Conservation (phyloP, 2,329 filamentous ascomycete genomes). For the Leptosphaerulina australis region DNA sequence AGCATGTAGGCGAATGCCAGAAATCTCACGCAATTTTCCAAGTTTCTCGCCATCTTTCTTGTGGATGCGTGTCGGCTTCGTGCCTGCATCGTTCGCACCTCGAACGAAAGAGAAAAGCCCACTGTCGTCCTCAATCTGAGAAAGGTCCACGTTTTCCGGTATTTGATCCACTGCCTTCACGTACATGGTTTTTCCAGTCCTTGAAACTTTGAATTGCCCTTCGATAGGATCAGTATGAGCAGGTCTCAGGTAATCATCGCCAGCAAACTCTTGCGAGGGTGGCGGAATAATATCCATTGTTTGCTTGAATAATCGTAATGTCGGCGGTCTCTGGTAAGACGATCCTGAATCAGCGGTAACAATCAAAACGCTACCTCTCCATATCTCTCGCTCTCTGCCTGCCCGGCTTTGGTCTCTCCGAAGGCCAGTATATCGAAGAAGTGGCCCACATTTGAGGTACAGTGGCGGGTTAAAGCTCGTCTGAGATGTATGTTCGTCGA, state of each 20-base stretch:
- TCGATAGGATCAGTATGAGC: slow-evolving; percentile 90
- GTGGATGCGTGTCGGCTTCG: slow-evolving; percentile 56
- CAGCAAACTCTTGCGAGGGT: slow-evolving; percentile 72
- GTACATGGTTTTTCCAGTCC: slow-evolving; percentile 84
- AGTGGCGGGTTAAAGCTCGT: slow-evolving; percentile 83
- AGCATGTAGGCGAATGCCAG: slow-evolving; percentile 79
- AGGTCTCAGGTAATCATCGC: slow-evolving; percentile 67
- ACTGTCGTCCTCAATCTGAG: slow-evolving; percentile 76
- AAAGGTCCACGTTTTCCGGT: slow-evolving; percentile 78
- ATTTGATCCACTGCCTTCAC: slow-evolving; percentile 89
- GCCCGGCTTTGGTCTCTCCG: slow-evolving; percentile 61
- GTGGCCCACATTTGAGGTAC: slow-evolving; percentile 86
- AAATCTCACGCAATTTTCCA: slow-evolving; percentile 81
- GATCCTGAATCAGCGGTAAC: slow-evolving; percentile 86
- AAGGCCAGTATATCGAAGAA: slow-evolving; percentile 88
- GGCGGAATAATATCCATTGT: slow-evolving; percentile 81
- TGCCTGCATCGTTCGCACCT: slow-evolving; percentile 45
- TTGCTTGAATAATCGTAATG: slow-evolving; percentile 82
- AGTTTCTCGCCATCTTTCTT: slow-evolving; percentile 77
- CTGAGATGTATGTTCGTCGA: slow-evolving; percentile 67
- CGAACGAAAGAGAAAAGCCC: slow-evolving; percentile 78
- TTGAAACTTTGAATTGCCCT: slow-evolving; percentile 82
- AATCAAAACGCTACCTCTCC: slow-evolving; percentile 95
- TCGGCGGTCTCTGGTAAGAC: slow-evolving; percentile 78
- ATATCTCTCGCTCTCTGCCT: slow-evolving; percentile 72